Conservation (phyloP, 768 basidiomycete genomes). For the Termitomyces sp. region DNA sequence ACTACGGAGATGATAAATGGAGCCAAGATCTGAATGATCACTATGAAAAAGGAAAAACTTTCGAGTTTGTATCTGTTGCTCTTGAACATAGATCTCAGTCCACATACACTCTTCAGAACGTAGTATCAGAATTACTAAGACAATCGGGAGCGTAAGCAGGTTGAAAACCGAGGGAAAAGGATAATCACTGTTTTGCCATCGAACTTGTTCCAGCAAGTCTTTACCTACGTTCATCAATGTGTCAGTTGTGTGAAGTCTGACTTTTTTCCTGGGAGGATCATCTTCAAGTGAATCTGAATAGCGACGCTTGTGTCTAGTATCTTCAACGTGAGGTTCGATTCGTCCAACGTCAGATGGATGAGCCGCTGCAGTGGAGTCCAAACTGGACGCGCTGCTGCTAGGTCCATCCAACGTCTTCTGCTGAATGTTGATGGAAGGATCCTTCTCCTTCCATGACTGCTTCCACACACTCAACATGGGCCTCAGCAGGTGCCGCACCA, state of each 20-base stretch:
- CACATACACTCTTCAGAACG: slow-evolving; percentile 1
- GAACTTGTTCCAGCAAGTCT: slow-evolving; percentile 27
- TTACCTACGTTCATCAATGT: slow-evolving; percentile 17
- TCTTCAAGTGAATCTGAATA: slow-evolving; percentile 6
- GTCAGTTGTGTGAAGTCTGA: slow-evolving; percentile 22
- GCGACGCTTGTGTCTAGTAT: slow-evolving; percentile 4
- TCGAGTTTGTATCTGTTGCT: not conserved
- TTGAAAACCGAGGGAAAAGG: not conserved
- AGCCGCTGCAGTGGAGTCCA: slow-evolving; percentile 18
- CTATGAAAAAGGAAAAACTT: not conserved
- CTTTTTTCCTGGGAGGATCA: slow-evolving; percentile 8
- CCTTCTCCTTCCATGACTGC: slow-evolving; percentile 42
- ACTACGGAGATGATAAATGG: not conserved
- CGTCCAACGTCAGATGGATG: slow-evolving; percentile 15
- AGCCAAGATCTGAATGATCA: not conserved
- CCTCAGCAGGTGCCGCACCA: not conserved
- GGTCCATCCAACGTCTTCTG: slow-evolving; percentile 25
- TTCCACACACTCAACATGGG: slow-evolving; percentile 51
- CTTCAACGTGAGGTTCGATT: not conserved
- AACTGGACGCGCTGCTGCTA: slow-evolving; percentile 21
- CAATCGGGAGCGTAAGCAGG: not conserved
- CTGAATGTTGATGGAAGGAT: slow-evolving; percentile 13
- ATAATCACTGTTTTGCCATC: slow-evolving; percentile 34
- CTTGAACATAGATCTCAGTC: not conserved
- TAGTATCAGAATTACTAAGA: slow-evolving; percentile 5